phyloP scores from a whole-genome alignment of 768 basidiomycete species.

The Amanita fuliginea region DNA sequence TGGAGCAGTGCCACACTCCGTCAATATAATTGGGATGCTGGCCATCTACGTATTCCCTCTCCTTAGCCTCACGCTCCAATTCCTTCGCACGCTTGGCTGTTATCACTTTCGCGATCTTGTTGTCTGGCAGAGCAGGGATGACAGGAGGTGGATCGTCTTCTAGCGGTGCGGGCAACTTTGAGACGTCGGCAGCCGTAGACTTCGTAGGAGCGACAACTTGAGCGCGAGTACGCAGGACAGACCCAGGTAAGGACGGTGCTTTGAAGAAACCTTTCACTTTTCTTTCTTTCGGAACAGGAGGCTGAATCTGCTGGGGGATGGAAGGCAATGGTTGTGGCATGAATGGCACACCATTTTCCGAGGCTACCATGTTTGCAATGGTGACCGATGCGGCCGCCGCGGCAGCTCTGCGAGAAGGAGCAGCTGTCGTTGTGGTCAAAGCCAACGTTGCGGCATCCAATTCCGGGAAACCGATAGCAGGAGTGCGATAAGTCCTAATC shows the following conservation, averaged over 20 bases:
- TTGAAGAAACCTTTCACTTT: slow-evolving; percentile 56
- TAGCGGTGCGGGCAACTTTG: slow-evolving; percentile 44
- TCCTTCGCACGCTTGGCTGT: slow-evolving; percentile 61
- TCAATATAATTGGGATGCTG: slow-evolving; percentile 75
- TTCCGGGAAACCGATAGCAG: slow-evolving; percentile 78
- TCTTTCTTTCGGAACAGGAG: slow-evolving; percentile 9
- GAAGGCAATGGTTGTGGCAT: slow-evolving; percentile 32
- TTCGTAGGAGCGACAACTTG: slow-evolving; percentile 45
- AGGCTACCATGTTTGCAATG: slow-evolving; percentile 90
- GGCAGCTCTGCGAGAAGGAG: slow-evolving; percentile 72
- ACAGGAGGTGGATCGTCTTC: slow-evolving; percentile 42
- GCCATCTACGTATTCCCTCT: slow-evolving; percentile 72
- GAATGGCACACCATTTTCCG: slow-evolving; percentile 70
- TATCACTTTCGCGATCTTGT: slow-evolving; percentile 32
- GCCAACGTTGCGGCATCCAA: slow-evolving; percentile 63
- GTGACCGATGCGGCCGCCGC: slow-evolving; percentile 74
- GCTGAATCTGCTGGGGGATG: slow-evolving; percentile 23
- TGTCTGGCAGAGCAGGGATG: slow-evolving; percentile 29
- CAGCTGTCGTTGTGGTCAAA: slow-evolving; percentile 48
- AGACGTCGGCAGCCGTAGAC: slow-evolving; percentile 59
- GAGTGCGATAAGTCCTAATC: slow-evolving; percentile 83
- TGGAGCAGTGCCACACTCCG: slow-evolving; percentile 91
- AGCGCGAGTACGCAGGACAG: slow-evolving; percentile 52
- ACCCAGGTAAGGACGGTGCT: slow-evolving; percentile 45
- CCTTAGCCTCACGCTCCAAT: slow-evolving; percentile 72